phyloP scores from a whole-genome alignment of 768 basidiomycete genomes.

The Boletus subcaerulescens region DNA sequence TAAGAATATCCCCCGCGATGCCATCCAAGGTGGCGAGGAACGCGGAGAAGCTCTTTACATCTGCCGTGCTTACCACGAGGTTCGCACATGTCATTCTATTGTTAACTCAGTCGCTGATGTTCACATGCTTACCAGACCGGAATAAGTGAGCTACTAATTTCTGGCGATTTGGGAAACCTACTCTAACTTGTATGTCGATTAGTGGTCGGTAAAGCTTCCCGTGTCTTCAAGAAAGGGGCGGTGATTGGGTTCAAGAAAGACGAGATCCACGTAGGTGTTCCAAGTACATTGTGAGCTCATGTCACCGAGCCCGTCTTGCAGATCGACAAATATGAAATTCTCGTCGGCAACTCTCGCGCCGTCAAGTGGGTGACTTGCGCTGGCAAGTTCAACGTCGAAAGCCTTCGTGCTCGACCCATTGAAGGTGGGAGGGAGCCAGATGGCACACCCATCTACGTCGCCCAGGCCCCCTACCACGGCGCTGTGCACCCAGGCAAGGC shows the following conservation, averaged over 20 bases:
- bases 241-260: conserved; percentile 60
- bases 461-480: conserved; percentile 51
- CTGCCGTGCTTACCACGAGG: conserved; percentile 57
- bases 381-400: conserved; percentile 43
- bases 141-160: conserved; percentile 39
- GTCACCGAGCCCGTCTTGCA: conserved; percentile 25
- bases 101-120: conserved; percentile 1
- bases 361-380: conserved; percentile 55
- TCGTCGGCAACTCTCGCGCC: conserved; percentile 58
- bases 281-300: not conserved
- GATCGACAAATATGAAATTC: conserved; percentile 64
- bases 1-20: conserved; percentile 53
- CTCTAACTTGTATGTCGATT: conserved; percentile 2
- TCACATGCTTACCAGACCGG: conserved; percentile 41
- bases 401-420: conserved; percentile 51
- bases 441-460: conserved; percentile 60
- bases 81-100: conserved; percentile 24
- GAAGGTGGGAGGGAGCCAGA: conserved; percentile 66
- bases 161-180: not conserved
- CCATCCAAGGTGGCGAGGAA: conserved; percentile 57
- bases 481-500: conserved; percentile 65
- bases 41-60: conserved; percentile 52
- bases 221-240: conserved; percentile 56
- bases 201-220: conserved; percentile 70
- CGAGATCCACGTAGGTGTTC: conserved; percentile 52